These are phyloP conservation scores for Nothophoma quercina DNA, from an alignment of 2,329 filamentous ascomycete genomes.

Conservation along the genomic window DNA sequence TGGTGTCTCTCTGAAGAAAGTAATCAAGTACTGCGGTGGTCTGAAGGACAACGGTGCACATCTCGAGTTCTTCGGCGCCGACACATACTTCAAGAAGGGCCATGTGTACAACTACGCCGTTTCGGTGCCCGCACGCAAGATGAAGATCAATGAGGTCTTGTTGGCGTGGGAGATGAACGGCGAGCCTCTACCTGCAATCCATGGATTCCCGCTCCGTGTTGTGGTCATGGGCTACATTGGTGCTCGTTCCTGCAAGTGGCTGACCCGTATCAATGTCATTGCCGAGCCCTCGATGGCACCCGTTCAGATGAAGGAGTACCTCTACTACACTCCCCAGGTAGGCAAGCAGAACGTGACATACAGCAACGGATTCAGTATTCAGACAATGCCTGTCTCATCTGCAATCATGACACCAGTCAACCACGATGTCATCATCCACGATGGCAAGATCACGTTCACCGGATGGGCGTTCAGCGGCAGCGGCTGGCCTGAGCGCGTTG, in stretches of 20 bases:
- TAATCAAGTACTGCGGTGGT: constrained; percentile 75
- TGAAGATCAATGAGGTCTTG: constrained; percentile 71
- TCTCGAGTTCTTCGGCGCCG: constrained; percentile 73
- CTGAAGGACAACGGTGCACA: constrained; percentile 64
- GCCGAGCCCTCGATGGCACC: constrained; percentile 63
- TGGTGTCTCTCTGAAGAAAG: constrained; percentile 71
- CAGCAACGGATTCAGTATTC: constrained; percentile 70
- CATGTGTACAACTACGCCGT: constrained; percentile 72
- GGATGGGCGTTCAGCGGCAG: constrained; percentile 56
- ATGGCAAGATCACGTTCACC: constrained; percentile 64
- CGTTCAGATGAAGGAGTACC: constrained; percentile 70
- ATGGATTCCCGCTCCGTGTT: constrained; percentile 69
- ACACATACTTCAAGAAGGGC: constrained; percentile 76
- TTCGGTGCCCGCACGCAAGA: constrained; percentile 72
- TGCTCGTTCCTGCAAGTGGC: constrained; percentile 69
- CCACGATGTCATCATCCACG: constrained; percentile 68
- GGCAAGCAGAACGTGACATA: constrained; percentile 71
- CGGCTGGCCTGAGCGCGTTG: constrained; percentile 65
- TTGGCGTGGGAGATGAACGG: constrained; percentile 78
- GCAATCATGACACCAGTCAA: constrained; percentile 71
- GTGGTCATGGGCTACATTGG: constrained; percentile 74
- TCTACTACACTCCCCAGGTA: constrained; percentile 73
- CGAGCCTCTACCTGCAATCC: constrained; percentile 68
- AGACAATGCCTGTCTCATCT: constrained; percentile 74
- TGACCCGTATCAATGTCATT: constrained; percentile 69